Percentiles rank a stretch among this genome's conserved stretches.
phyloP scores from a whole-genome alignment of 352 stramenopile genomes.

The Phytophthora kernoviae region DNA sequence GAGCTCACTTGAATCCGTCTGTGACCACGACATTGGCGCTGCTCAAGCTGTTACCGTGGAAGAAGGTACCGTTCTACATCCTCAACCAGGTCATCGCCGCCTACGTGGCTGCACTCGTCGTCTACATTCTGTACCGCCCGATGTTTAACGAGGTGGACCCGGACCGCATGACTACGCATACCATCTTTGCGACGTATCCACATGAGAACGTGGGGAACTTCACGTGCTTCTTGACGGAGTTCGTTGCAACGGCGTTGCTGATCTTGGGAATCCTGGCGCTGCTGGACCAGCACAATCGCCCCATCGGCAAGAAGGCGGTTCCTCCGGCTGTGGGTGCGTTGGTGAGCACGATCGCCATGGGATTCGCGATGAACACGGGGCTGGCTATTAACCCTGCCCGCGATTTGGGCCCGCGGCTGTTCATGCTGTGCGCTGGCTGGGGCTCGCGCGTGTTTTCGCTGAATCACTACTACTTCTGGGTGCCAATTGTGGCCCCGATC shows the following conservation, averaged over 20 bases:
- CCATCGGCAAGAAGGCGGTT: constrained; percentile 22
- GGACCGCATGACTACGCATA: constrained; percentile 27
- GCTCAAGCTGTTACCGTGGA: constrained; percentile 36
- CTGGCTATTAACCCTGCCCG: constrained; percentile 45
- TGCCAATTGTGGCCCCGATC: constrained; percentile 52
- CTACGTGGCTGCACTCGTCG: constrained; percentile 32
- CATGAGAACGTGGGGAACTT: constrained; percentile 31
- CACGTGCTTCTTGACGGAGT: constrained; percentile 43
- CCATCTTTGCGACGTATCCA: constrained; percentile 46
- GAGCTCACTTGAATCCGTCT: constrained; percentile 38
- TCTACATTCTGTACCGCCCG: constrained; percentile 45
- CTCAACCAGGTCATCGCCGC: constrained; percentile 34
- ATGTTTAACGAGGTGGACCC: constrained; percentile 44
- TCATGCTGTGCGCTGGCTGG: constrained; percentile 48
- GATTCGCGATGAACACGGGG: constrained; percentile 32
- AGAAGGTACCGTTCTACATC: constrained; percentile 39
- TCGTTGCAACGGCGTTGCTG: constrained; percentile 36
- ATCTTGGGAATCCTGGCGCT: constrained; percentile 35
- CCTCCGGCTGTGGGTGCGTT: constrained; percentile 20
- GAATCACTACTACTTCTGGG: constrained; percentile 59
- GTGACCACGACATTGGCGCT: constrained; percentile 30
- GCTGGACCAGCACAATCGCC: constrained; percentile 38
- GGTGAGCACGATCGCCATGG: constrained; percentile 29
- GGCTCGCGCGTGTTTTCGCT: constrained; percentile 47
- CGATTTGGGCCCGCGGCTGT: constrained; percentile 45